Base-by-base conservation (phyloP, 1,284 basidiomycete genomes). In the Athelia sp. region DNA sequence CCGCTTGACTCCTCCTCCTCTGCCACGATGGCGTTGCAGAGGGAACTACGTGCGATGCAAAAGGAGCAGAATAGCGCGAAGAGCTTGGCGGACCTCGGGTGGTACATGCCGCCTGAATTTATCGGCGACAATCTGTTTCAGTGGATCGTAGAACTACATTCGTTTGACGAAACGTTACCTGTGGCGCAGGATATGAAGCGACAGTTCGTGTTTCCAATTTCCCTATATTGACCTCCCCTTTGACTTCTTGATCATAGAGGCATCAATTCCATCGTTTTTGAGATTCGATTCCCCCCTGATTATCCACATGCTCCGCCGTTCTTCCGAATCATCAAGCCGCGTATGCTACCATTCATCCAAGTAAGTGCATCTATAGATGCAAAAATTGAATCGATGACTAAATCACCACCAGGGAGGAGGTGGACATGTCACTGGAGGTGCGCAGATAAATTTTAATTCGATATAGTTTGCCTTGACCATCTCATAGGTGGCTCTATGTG, bases 101-200 rank as follows among this genome's bases (percentile, higher is more conserved):
- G 82, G 82, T 82, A 79, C 56, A 70, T 84, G 63, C 74, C 82
- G 3, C 72, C 69, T 22, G 75, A 81, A 15, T 63, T 79, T 38
- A 75, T 82, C 23, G 75, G 74, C 8, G 78, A 84, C 57, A 84
- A 84, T 56, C 63, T 84, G 15, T 84, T 81, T 63, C 81, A 81
- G 56, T 84, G 26, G 26, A 76, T 84, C 51, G 74, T 84, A 6
- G 82, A 84, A 61, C 63, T 84, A 66, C 81, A 83, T 62, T 83
- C 81, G 10, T 79, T 84, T 53, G 81, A 85, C 50, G 63, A 69
- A 14, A 62, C 62, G 1, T 60, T 85, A 17, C 80, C 79, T 0
- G 69, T 84, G 46, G 74, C 80, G 2, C 65, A 75, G 54, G 79
- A 83, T 57, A 58, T 83, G 71, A 70, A 70, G 54, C 55, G 55